Base-by-base conservation (phyloP, 164 flowering plant genomes). In the Umbellularia californica region DNA sequence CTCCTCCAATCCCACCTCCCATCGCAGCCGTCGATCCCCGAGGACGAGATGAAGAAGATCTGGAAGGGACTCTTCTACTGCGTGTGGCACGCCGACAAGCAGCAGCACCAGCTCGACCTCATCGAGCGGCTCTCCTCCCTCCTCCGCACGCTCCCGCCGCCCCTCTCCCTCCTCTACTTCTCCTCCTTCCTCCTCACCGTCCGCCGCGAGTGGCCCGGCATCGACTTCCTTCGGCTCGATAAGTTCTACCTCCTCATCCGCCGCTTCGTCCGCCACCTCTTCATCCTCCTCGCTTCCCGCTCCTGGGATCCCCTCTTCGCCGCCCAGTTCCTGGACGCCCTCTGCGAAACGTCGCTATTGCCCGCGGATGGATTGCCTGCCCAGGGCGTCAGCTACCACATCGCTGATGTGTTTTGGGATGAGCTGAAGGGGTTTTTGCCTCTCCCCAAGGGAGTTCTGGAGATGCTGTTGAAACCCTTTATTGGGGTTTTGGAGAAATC, bases 61-160 rank as follows among this genome's bases (percentile, higher is more conserved):
- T 95, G 99, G 99, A 90, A 90, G 76, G 95, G 97, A 13, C 87
- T 95, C 22, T 93, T 95, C 83, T 95, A 92, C 82, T 90, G 89
- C 80, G 76, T 82, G 1, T 82, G 85, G 85, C 83, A 82, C 62
- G 75, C 85, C 14, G 83, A 82, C 66, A 82, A 80, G 52, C 83
- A 70, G 17, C 77, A 27, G 5, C 33, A 73, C 12, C 99, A 93
- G 78, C 6, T 86, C 20, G 80, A 83, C 0, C 96, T 95, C 74
- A 83, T 84, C 74, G 76, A 89, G 33, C 75, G 82, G 5, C 85
- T 95, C 55, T 77, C 95, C 25, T 80, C 89, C 2, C 75, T 86
- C 15, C 77, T 92, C 13, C 74, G 71, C 6, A 30, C 69, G 35
- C 84, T 90, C 69, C 74, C 77, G 12, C 77, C 72, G 10, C 67